Evolutionary conservation across 1,284 basidiomycete genomes (phyloP).

Genomic region (Irpex sp.): DNA sequence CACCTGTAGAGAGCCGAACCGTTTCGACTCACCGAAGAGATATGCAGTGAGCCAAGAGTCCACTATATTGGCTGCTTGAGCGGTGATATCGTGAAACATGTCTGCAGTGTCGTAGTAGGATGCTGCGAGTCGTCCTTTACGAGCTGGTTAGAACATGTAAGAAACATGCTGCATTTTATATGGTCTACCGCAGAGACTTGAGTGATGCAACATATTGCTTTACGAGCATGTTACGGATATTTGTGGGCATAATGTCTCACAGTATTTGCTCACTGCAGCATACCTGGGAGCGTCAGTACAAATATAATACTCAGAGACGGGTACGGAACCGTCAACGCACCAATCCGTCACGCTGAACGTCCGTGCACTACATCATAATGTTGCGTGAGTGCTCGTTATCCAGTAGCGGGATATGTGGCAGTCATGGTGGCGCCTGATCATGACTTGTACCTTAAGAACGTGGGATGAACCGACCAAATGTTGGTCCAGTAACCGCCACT

Average conservation of each 20-base stretch:
- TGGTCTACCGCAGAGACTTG: neutral
- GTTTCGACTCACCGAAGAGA: neutral
- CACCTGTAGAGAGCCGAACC: neutral
- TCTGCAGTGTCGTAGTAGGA: neutral
- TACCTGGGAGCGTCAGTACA: neutral
- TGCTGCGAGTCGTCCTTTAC: neutral
- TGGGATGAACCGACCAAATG: neutral
- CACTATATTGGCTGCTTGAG: neutral
- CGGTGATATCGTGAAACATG: neutral
- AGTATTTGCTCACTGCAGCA: neutral
- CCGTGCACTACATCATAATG: neutral
- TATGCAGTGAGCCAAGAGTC: neutral
- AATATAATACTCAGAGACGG: neutral
- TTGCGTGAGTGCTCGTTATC: neutral
- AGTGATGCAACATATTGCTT: too few species aligned
- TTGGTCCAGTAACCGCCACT: neutral
- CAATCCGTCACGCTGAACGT: neutral
- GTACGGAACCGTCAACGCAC: too few species aligned
- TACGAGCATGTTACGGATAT: neutral
- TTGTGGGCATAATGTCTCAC: neutral
- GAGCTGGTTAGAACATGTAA: neutral
- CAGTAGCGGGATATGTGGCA: neutral
- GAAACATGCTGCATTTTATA: neutral
- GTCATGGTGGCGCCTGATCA: neutral
- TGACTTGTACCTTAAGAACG: neutral